phyloP scores from a whole-genome alignment of 805 yeast species.

The Wilhelminamyces savonicus region DNA sequence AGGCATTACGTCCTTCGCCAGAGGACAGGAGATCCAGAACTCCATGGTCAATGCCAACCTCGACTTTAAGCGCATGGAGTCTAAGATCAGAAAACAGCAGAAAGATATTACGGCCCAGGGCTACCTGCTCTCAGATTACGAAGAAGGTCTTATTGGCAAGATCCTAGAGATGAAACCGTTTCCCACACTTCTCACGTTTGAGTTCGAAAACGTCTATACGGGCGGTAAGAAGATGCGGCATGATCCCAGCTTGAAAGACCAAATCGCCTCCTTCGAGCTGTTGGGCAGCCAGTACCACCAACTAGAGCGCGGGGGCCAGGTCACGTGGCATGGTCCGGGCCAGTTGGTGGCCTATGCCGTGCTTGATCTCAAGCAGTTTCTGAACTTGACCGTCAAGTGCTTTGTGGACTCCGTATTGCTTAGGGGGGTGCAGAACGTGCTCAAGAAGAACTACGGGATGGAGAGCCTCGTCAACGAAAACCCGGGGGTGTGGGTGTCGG shows the following conservation, averaged over 20 bases:
- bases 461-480: conserved; percentile 50
- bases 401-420: conserved; percentile 59
- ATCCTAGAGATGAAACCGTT: conserved; percentile 45
- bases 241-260: conserved; percentile 29
- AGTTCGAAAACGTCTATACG: conserved; percentile 82
- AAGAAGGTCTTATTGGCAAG: conserved; percentile 37
- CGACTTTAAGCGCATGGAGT: conserved; percentile 47
- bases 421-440: conserved; percentile 44
- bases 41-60: conserved; percentile 50
- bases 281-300: conserved; percentile 63
- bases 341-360: conserved; percentile 84
- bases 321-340: conserved; percentile 96
- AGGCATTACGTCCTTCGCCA: conserved; percentile 31
- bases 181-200: conserved; percentile 74
- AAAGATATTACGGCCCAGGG: conserved; percentile 33
- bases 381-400: conserved; percentile 53
- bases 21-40: conserved; percentile 54
- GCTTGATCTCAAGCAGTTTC: conserved; percentile 52
- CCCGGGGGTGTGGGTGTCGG: conserved; percentile 82
- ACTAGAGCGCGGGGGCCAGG: conserved; percentile 88
- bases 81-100: conserved; percentile 40
- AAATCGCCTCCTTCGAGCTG: conserved; percentile 18
- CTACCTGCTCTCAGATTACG: conserved; percentile 39
- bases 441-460: conserved; percentile 34
- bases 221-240: conserved; percentile 81